A percentile compares a stretch with the other conserved stretches of the same genome.
These are phyloP conservation scores for Globisporangium iwayamae DNA, from an alignment of 352 stramenopile species.

Conservation along the genomic window DNA sequence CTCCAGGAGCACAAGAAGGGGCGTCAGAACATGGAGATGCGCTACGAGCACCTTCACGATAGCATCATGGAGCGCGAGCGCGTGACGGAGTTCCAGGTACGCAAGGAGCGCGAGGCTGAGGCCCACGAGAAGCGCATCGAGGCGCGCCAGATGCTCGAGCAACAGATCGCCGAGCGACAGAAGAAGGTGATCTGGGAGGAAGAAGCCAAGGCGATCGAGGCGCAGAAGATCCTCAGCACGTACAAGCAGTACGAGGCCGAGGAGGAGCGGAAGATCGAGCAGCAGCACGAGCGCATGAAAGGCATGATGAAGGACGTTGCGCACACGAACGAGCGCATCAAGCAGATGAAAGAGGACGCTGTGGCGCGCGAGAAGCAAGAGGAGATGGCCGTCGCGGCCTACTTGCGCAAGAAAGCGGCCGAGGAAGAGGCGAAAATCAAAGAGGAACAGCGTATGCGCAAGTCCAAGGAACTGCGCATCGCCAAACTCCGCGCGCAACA, in stretches of 20 bases:
- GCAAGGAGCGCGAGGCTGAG: conserved; percentile 35
- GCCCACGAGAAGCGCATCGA: conserved; percentile 54
- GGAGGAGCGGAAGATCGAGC: conserved; percentile 52
- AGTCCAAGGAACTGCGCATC: conserved; percentile 64
- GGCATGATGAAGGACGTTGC: conserved; percentile 45
- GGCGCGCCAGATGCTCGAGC: conserved; percentile 58
- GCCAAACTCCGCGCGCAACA: conserved; percentile 77
- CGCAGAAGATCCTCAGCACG: conserved; percentile 71
- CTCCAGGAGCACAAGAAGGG: conserved; percentile 43
- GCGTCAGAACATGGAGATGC: conserved; percentile 35
- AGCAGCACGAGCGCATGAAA: conserved; percentile 40
- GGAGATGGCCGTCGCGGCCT: conserved; percentile 56
- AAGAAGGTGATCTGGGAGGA: conserved; percentile 72
- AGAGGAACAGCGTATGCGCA: conserved; percentile 60
- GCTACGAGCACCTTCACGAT: conserved; percentile 70
- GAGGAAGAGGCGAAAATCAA: conserved; percentile 67
- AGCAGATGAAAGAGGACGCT: conserved; percentile 58
- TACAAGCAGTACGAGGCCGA: conserved; percentile 82
- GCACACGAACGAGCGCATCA: conserved; percentile 65
- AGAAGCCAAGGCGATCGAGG: conserved; percentile 74
- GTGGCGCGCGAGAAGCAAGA: conserved; percentile 52
- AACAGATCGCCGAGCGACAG: conserved; percentile 62
- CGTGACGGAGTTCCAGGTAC: conserved; percentile 44
- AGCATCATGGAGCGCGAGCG: conserved; percentile 74
- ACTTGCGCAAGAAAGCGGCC: conserved; percentile 64